Evolutionary conservation across 257 asterid genomes (phyloP), one percentile per base, ranked within the genome.

Genomic region (Oldenlandia corymbosa): DNA sequence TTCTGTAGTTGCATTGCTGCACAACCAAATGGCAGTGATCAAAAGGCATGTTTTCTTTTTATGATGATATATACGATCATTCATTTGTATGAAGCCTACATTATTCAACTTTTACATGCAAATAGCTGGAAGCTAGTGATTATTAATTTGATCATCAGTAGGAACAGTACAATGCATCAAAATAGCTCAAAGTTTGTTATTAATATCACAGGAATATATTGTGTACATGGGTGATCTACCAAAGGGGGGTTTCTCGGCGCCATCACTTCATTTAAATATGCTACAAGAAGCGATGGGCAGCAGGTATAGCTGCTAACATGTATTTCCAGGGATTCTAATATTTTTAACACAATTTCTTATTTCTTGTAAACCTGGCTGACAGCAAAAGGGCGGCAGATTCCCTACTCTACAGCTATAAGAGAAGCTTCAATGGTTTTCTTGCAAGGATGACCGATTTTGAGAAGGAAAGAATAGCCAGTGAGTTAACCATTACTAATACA

Each of bases 341-440:
- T 34, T 34, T 34, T 34, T 4, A 9, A 36, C 17, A 17, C n/a
- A 2, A 32, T 54, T 41, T 20, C 55, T 27, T 11, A 41, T 54
- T 32, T 20, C 21, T 6, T 28, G n/a, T 21, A 2, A 50, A 42
- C 59, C 1, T 37, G 60, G 26, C 49, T 50, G 62, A 7, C 76
- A 74, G 83, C 75, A 64, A 75, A 56, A 65, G 69, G 34, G 74
- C 65, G 17, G 58, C 69, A 20, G 69, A 62, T 21, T 65, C 69
- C 62, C 43, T 63, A 24, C 52, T 62, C 32, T 56, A 62, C 48
- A 70, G 74, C 34, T 70, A 70, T 65, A 43, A 54, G 68, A 79
- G 82, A 75, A 86, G 94, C 79, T 81, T 86, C 83, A 86, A 80
- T 64, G 87, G 86, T 62, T 81, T 83, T 42, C 84, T 75, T 9